Percentiles rank a stretch among this genome's conserved stretches.
Conservation (phyloP, 2,329 filamentous ascomycete species). For the Coniochaeta sp. region DNA sequence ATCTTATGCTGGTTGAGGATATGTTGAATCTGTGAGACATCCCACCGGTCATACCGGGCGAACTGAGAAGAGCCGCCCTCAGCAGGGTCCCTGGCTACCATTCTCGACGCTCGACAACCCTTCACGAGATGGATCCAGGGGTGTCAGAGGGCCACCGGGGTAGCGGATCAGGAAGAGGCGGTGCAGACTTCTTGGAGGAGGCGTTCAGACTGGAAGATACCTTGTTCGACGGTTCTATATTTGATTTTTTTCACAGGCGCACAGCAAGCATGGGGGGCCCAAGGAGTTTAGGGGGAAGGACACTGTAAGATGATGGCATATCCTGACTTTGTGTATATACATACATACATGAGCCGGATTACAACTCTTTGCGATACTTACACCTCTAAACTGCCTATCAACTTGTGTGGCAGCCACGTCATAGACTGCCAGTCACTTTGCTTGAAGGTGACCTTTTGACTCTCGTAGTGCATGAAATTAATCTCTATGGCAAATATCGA, state of each 20-base stretch:
- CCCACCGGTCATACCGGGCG: too few species aligned
- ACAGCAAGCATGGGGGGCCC: background rate
- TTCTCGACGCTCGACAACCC: background rate
- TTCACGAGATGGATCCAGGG: background rate
- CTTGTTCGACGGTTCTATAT: background rate
- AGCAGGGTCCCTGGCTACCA: background rate
- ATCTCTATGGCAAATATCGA: background rate
- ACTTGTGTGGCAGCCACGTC: background rate
- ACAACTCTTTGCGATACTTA: background rate
- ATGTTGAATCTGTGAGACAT: too few species aligned
- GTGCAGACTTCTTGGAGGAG: background rate
- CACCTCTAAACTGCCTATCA: background rate
- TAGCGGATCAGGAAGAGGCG: background rate
- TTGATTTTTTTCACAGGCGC: background rate
- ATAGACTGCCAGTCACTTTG: background rate
- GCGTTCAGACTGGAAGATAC: constrained; percentile 1
- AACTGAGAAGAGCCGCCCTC: too few species aligned
- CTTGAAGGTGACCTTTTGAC: background rate
- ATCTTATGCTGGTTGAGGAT: background rate
- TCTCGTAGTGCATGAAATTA: background rate
- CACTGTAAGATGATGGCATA: background rate
- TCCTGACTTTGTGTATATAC: background rate
- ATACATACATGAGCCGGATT: background rate
- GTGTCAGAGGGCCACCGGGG: background rate
- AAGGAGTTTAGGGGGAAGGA: background rate